Evolutionary conservation across 176 grass and related monocot species (phyloP).

Genomic region (Alloteropsis semialata): DNA sequence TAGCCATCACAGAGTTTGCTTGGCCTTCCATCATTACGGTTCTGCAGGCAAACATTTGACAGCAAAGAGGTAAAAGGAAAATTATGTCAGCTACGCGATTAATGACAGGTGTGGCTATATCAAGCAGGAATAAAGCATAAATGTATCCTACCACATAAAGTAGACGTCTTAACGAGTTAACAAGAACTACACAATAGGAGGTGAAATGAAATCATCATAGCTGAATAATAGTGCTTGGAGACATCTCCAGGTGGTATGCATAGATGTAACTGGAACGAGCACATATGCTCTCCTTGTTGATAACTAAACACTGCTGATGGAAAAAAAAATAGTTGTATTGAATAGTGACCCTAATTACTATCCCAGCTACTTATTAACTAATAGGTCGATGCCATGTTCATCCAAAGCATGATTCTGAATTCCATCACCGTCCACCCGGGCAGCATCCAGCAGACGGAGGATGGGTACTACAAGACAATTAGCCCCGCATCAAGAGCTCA

Average conservation of each 20-base stretch:
- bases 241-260: neutral
- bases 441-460: neutral
- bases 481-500: neutral
- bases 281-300: too few species aligned
- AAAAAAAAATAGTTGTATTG: too few species aligned
- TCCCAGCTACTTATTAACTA: neutral
- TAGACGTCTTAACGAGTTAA: neutral
- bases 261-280: neutral
- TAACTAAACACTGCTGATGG: neutral
- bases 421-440: neutral
- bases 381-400: neutral
- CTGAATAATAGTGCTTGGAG: neutral
- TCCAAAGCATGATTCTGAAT: neutral
- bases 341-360: neutral
- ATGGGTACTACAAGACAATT: neutral
- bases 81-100: neutral
- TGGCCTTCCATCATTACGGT: constrained; percentile 39
- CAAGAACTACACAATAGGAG: neutral
- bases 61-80: neutral
- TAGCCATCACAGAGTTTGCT: neutral
- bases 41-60: constrained; percentile 1
- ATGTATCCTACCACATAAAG: neutral
- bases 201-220: neutral
- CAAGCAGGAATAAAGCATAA: neutral
- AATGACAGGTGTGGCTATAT: neutral